These are phyloP conservation scores for Artemisia tridentata DNA, from an alignment of 129 eudicot species.

Conservation along the genomic window DNA sequence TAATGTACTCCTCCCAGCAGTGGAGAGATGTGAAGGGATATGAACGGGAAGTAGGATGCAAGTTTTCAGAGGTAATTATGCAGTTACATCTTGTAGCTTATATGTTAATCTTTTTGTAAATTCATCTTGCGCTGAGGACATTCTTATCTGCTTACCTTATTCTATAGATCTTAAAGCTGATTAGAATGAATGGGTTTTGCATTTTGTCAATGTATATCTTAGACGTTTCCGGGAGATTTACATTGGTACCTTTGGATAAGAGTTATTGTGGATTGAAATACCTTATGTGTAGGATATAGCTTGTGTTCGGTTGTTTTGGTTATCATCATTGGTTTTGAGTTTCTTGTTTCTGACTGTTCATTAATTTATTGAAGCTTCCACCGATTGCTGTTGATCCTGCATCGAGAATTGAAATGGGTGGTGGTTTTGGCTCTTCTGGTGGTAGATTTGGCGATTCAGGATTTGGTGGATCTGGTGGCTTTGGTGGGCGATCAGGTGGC, in stretches of 20 bases:
- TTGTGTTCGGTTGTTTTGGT: neutral
- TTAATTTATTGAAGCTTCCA: conserved; percentile 54
- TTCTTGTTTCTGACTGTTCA: neutral
- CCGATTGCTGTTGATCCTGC: conserved; percentile 60
- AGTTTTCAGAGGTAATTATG: conserved; percentile 56
- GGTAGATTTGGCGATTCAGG: conserved; percentile 49
- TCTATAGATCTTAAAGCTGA: conserved; percentile 45
- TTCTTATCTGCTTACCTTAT: neutral
- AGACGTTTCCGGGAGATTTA: too few relatives aligned
- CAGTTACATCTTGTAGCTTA: neutral
- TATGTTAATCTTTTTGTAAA: neutral
- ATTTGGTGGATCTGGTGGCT: conserved; percentile 17
- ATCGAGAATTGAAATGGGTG: conserved; percentile 47
- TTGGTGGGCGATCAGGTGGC: conserved; percentile 33
- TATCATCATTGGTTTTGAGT: neutral
- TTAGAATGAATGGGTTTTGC: conserved; percentile 74
- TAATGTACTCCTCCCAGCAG: conserved; percentile 59
- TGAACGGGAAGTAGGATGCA: conserved; percentile 86
- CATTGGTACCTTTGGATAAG: neutral
- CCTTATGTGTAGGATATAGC: too few relatives aligned
- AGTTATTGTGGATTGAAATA: too few relatives aligned
- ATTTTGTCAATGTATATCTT: neutral
- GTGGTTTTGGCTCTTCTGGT: conserved; percentile 47
- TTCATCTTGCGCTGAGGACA: neutral
- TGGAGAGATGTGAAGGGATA: conserved; percentile 65